Evolutionary conservation across 768 basidiomycete genomes (phyloP).

Genomic region (Phylloporus sp.): DNA sequence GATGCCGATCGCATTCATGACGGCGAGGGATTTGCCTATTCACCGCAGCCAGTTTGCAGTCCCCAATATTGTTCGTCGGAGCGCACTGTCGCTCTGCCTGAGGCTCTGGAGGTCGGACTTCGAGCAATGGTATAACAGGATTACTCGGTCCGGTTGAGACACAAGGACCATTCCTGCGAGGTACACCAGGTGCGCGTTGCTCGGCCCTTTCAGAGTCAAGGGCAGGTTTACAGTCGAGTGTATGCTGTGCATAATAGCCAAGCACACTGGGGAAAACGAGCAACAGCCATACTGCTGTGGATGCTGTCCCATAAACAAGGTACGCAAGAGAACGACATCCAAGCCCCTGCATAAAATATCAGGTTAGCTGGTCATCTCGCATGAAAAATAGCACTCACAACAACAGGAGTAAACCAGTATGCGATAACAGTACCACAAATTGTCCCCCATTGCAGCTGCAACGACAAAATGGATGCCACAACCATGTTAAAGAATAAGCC

Average conservation of each 20-base stretch:
- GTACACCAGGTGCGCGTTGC: neutral
- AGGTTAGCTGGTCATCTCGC: neutral
- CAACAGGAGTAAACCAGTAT: constrained; percentile 27
- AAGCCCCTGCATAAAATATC: constrained; percentile 21
- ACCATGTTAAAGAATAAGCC: constrained; percentile 23
- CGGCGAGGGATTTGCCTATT: neutral
- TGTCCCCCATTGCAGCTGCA: constrained; percentile 34
- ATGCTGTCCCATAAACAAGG: constrained; percentile 26
- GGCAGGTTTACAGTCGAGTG: neutral
- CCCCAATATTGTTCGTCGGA: neutral
- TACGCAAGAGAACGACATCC: constrained; percentile 35
- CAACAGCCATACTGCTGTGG: constrained; percentile 30
- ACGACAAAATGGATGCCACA: constrained; percentile 27
- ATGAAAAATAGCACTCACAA: constrained; percentile 6
- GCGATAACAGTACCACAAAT: constrained; percentile 25
- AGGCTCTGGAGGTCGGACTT: neutral
- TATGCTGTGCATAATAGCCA: constrained; percentile 1
- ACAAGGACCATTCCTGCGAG: too few species aligned
- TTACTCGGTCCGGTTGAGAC: too few species aligned
- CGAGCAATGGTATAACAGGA: neutral
- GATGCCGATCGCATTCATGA: too few species aligned
- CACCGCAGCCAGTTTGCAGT: too few species aligned
- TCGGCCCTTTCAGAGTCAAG: neutral
- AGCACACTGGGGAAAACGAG: constrained; percentile 28
- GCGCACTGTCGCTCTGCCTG: too few species aligned